Evolutionary conservation across 139 green algal genomes (phyloP).

Genomic region (Pleodorina starrii): DNA sequence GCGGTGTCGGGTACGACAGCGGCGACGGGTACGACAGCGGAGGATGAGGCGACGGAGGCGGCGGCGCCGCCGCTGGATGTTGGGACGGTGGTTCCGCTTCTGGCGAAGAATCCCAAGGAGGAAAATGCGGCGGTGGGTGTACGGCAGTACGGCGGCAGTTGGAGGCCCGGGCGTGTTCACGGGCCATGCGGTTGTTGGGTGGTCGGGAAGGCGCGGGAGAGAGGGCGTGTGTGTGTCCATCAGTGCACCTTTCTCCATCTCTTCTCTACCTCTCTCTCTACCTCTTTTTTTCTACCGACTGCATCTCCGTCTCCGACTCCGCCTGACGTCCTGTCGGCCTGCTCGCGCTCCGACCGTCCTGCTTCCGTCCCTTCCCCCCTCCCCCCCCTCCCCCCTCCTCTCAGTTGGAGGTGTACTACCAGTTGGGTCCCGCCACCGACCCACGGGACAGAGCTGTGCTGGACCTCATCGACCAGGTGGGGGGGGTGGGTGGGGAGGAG

Average conservation of each 20-base stretch:
- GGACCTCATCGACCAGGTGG: constrained; percentile 82
- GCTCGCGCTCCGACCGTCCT: too few species aligned
- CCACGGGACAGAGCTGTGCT: constrained; percentile 66
- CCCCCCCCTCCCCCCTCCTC: not conserved
- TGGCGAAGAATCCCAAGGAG: constrained; percentile 86
- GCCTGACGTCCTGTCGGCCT: too few species aligned
- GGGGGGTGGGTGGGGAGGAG: not conserved
- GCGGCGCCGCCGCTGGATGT: not conserved
- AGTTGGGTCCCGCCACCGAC: constrained; percentile 57
- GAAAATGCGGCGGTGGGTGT: constrained; percentile 79
- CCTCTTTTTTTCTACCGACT: not conserved
- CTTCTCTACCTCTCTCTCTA: not conserved
- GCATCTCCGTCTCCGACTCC: not conserved
- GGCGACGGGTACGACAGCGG: not conserved
- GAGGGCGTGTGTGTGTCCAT: too few species aligned
- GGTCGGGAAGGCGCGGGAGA: too few species aligned
- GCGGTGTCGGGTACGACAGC: too few species aligned
- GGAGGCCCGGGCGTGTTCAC: not conserved
- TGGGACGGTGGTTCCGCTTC: constrained; percentile 42
- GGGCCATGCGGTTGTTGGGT: not conserved
- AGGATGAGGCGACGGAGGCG: not conserved
- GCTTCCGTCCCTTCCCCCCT: not conserved
- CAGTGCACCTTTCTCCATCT: not conserved
- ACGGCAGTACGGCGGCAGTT: not conserved
- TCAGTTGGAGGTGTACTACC: constrained; percentile 86